Evolutionary conservation across 306 rosid genomes (phyloP).

Genomic region (Vicia villosa): DNA sequence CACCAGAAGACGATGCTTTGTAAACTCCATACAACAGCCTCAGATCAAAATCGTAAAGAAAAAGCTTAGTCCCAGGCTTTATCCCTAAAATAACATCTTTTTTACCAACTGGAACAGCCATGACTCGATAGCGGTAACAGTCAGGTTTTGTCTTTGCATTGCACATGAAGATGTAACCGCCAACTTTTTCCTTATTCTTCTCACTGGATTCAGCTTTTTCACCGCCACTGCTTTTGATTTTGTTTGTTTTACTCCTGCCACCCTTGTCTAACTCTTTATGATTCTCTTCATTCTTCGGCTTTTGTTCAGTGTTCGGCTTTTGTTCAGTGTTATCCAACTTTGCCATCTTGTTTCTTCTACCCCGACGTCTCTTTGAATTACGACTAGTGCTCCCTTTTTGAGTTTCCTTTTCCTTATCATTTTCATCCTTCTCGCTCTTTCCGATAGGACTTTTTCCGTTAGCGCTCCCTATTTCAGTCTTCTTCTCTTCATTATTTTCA

Average conservation of each 20-base stretch:
- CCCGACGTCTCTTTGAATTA: conserved; percentile 13
- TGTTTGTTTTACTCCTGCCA: conserved; percentile 36
- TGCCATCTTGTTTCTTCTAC: conserved; percentile 25
- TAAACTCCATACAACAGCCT: conserved; percentile 84
- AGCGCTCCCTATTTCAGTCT: conserved; percentile 32
- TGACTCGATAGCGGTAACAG: conserved; percentile 70
- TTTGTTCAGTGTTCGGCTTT: conserved; percentile 38
- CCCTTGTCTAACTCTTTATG: conserved; percentile 38
- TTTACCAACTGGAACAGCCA: conserved; percentile 75
- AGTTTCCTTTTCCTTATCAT: conserved; percentile 33
- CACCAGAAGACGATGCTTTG: conserved; percentile 81
- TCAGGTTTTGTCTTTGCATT: conserved; percentile 88
- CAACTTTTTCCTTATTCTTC: conserved; percentile 56
- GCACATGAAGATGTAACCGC: conserved; percentile 96
- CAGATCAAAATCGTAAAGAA: conserved; percentile 89
- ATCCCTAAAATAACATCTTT: conserved; percentile 62
- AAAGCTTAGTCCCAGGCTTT: conserved; percentile 77
- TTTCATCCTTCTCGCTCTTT: conserved; percentile 33
- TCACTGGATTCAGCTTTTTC: conserved; percentile 38
- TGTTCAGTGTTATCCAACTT: conserved; percentile 37
- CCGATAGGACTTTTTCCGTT: conserved; percentile 19
- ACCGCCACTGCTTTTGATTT: conserved; percentile 32
- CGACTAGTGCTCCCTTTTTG: conserved; percentile 32
- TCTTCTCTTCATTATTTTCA: conserved; percentile 35
- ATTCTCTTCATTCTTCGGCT: conserved; percentile 38